Evolutionary conservation across 371 early-diverging fungal genomes (phyloP), one percentile per base, ranked within the genome.

Genomic region (Apophysomyces trapeziformis): DNA sequence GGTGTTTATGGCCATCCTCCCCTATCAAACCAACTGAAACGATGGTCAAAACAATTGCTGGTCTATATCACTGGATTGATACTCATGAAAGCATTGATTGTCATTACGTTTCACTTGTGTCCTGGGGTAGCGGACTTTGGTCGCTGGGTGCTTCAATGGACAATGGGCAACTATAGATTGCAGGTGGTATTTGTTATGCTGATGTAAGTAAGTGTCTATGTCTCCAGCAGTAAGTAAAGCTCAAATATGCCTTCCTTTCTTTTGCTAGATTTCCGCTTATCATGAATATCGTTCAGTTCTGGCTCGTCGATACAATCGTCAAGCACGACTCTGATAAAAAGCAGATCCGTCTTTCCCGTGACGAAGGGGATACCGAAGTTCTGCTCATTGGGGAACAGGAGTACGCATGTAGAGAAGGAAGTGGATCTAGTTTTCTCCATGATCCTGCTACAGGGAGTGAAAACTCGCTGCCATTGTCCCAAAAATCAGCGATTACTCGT

Each of bases 1-100:
- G 90, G 90, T 32, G 84, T 88, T 1, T 90, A 90, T 69, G 89
- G 89, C 32, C 78, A 82, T 58, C 90, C 90, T 16, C 88, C 89
- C 11, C 63, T 82, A 18, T 63, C 43, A 32, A 59, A 73, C 4
- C 86, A 85, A 57, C 44, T 85, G 37, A 72, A 73, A 36, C 79
- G 79, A 26, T 90, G 88, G 88, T 63, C 69, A n/a, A 85, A 81
- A 54, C 90, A 90, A 68, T 65, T 85, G 14, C 43, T 78, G 4
- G 84, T 86, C 21, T 90, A 87, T 61, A 79, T 85, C 0, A 41
- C 80, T 5, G 78, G 86, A 7, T 70, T 90, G 26, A 70, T 82
- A 7, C 61, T 86, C 3, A 90, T 89, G 89, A 90, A 90, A 70
- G 63, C 84, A 5, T 63, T 85, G 7, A 86, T 90, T 1, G 80